These are phyloP conservation scores for Pestalotiopsis sp. DNA, from an alignment of 2,329 filamentous ascomycete species.

Conservation along the genomic window DNA sequence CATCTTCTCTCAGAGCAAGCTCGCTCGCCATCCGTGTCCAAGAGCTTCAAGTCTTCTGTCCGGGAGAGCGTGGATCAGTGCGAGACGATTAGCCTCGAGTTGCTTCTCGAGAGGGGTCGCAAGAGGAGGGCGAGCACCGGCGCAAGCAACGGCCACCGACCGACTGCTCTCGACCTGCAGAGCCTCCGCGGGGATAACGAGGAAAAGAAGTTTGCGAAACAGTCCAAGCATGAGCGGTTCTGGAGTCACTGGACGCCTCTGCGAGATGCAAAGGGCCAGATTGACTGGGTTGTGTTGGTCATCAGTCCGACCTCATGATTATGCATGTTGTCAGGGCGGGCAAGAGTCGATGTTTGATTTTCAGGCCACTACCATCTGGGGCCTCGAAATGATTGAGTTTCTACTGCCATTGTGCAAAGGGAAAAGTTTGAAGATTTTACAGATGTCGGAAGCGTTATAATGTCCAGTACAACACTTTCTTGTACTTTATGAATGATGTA, in stretches of 20 bases:
- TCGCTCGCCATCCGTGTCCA: constrained; percentile 43
- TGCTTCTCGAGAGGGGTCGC: constrained; percentile 18
- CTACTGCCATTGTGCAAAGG: neutral
- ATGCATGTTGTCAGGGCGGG: neutral
- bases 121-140: constrained; percentile 6
- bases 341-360: neutral
- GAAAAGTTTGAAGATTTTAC: neutral
- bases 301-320: constrained; percentile 20
- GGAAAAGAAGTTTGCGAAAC: constrained; percentile 23
- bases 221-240: constrained; percentile 22
- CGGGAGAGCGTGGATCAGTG: constrained; percentile 31
- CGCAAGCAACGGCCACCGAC: neutral
- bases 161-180: constrained; percentile 4
- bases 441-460: neutral
- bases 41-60: constrained; percentile 47
- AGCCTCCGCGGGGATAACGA: neutral
- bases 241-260: constrained; percentile 39
- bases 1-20: constrained; percentile 53
- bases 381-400: too few relatives aligned
- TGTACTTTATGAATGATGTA: constrained; percentile 7
- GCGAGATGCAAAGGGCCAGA: constrained; percentile 31
- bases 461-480: neutral
- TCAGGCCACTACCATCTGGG: too few relatives aligned
- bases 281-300: constrained; percentile 36
- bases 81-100: constrained; percentile 30